Evolutionary conservation across 768 basidiomycete species (phyloP), one percentile per base, ranked within the genome.

Genomic region (Tricholoma sp.): DNA sequence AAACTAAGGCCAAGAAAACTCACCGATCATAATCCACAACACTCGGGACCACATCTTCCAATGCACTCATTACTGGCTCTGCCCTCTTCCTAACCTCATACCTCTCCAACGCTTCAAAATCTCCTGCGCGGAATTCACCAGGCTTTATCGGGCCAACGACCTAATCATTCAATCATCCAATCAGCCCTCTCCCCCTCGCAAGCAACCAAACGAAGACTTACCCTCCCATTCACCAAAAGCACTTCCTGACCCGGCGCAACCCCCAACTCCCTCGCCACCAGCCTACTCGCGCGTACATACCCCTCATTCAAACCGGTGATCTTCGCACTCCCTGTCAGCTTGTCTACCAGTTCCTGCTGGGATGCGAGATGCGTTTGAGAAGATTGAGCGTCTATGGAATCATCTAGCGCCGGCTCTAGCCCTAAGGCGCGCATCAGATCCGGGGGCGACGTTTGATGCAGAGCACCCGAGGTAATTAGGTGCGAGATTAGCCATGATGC

Each of bases 151-250:
- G 91, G 0, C 91, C 91, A 24, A 98, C 74, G 52, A 96, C 71
- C 94, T 96, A 32, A 34, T 21, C 8, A 11, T 32, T 11, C 22
- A 41, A 18, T 21, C 21, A 34, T 24, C 8, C 18, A 2, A 32
- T 11, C 29, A 53, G 57, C 45, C 54, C 31, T 41, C 27, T 32
- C 37, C 55, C 54, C 34, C 29, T 54, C 24, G 52, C 57, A 24
- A 50, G 21, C 35, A 5, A 57, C 49, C 61, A 59, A 57, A 12
- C 12, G 2, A 57, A 14, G 7, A 74, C 88, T 67, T 66, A 95
- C 93, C 31, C 95, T 78, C 22, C 95, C 96, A 63, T 97, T 97
- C 52, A 91, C 74, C 34, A 95, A 59, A 35, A 98, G 57, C 0
- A 80, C 90, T 19, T 76, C 75, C 57, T 86, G 71, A 0, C 87